A percentile compares a stretch with the other conserved stretches of the same genome.
These are phyloP conservation scores for Tricholoma furcatifolium DNA, from an alignment of 768 basidiomycete species.

Conservation along the genomic window DNA sequence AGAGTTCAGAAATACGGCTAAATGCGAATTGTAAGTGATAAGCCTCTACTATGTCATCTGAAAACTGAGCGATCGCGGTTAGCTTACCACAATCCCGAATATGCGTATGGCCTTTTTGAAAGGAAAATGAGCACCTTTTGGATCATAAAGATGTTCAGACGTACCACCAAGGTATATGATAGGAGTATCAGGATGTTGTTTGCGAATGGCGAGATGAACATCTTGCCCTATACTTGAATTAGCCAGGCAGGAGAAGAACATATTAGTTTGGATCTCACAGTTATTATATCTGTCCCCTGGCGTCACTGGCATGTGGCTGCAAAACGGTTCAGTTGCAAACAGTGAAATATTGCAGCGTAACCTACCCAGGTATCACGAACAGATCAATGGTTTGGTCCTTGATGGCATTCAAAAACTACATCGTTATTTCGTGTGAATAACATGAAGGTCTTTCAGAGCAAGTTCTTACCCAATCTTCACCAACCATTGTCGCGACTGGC, in stretches of 20 bases:
- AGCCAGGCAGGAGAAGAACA: not conserved
- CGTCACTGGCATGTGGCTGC: not conserved
- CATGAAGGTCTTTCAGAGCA: not conserved
- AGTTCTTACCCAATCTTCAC: slow-evolving; percentile 63
- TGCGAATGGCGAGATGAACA: not conserved
- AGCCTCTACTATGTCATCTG: too few relatives aligned
- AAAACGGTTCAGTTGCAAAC: not conserved
- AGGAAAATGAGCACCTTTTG: too few relatives aligned
- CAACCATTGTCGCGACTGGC: slow-evolving; percentile 68
- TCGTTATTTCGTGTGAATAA: not conserved
- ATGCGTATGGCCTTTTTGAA: too few relatives aligned
- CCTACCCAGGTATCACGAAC: not conserved
- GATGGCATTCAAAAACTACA: slow-evolving; percentile 74
- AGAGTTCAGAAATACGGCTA: not conserved
- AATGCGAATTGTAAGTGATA: not conserved
- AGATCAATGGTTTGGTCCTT: slow-evolving; percentile 40
- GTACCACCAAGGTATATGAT: not conserved
- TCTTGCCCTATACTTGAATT: not conserved
- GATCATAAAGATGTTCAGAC: too few relatives aligned
- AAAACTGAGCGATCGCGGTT: too few relatives aligned
- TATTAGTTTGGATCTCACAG: not conserved
- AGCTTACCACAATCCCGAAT: too few relatives aligned
- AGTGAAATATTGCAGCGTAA: not conserved
- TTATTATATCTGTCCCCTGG: not conserved
- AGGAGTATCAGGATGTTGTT: not conserved